A percentile compares a stretch with the other conserved stretches of the same genome.
Evolutionary conservation across 2,329 filamentous ascomycete genomes (phyloP).

Genomic region (Metarhizium album): DNA sequence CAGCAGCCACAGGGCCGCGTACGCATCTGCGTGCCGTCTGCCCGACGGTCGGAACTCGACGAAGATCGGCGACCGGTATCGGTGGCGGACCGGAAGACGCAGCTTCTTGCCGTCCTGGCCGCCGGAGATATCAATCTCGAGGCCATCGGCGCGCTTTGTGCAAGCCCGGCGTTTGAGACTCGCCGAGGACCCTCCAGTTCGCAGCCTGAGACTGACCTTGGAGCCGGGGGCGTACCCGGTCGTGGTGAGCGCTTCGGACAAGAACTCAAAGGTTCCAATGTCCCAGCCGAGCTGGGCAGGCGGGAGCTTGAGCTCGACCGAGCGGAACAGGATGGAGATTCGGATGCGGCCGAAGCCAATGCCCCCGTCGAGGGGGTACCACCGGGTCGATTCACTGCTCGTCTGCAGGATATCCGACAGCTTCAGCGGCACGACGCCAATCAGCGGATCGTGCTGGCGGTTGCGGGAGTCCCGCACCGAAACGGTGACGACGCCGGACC

Average conservation of each 20-base stretch:
- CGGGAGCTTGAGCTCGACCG: conserved; percentile 77
- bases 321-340: conserved; percentile 82
- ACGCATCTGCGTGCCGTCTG: conserved; percentile 61
- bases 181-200: conserved; percentile 76
- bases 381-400: conserved; percentile 74
- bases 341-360: conserved; percentile 84
- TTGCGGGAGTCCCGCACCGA: conserved; percentile 83
- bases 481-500: conserved; percentile 74
- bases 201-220: conserved; percentile 66
- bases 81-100: conserved; percentile 77
- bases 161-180: conserved; percentile 56
- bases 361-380: conserved; percentile 95
- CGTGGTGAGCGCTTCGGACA: conserved; percentile 57
- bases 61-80: conserved; percentile 81
- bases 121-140: conserved; percentile 39
- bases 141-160: conserved; percentile 43
- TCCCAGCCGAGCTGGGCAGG: conserved; percentile 84
- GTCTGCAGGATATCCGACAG: conserved; percentile 81
- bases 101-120: conserved; percentile 33
- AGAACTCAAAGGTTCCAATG: conserved; percentile 87
- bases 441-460: conserved; percentile 85
- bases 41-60: conserved; percentile 69
- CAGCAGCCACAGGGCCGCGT: conserved; percentile 76
- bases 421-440: conserved; percentile 84
- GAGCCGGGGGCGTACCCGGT: conserved; percentile 48